Evolutionary conservation across 2,329 filamentous ascomycete genomes (phyloP).

Genomic region (Metarhizium anisopliae): DNA sequence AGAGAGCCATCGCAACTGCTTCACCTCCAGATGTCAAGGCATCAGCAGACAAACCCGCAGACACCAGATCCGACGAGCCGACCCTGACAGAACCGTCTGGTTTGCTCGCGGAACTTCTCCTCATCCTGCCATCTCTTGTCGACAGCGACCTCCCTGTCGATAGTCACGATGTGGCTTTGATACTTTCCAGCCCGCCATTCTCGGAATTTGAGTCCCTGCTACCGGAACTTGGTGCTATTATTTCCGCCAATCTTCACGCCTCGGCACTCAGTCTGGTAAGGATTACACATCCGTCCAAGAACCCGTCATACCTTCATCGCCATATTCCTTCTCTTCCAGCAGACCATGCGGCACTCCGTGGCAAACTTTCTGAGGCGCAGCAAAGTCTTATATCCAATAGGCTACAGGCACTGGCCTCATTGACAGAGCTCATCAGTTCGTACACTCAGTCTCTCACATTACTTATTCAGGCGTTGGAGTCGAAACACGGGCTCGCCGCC

Average conservation of each 20-base stretch:
- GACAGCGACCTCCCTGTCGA: conserved; percentile 26
- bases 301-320: conserved; percentile 50
- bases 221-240: conserved; percentile 34
- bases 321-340: conserved; percentile 39
- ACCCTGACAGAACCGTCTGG: conserved; percentile 24
- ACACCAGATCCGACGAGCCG: conserved; percentile 1
- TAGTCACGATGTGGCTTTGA: conserved; percentile 26
- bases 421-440: conserved; percentile 29
- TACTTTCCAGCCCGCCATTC: conserved; percentile 43
- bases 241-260: conserved; percentile 40
- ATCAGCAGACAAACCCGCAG: conserved; percentile 3
- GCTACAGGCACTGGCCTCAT: conserved; percentile 25
- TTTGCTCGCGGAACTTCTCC: conserved; percentile 42
- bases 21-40: conserved; percentile 19
- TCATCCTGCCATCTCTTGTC: conserved; percentile 44
- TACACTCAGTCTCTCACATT: conserved; percentile 30
- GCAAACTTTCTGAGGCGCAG: conserved; percentile 20
- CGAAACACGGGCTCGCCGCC: conserved; percentile 45
- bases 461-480: conserved; percentile 42
- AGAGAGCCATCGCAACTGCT: conserved; percentile 38
- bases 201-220: conserved; percentile 37
- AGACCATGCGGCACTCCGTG: conserved; percentile 27
- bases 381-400: conserved; percentile 28
- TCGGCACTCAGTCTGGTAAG: conserved; percentile 40
- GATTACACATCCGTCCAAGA: conserved; percentile 38